phyloP scores from a whole-genome alignment of 2,329 filamentous ascomycete species.

The Cladosporium velox region DNA sequence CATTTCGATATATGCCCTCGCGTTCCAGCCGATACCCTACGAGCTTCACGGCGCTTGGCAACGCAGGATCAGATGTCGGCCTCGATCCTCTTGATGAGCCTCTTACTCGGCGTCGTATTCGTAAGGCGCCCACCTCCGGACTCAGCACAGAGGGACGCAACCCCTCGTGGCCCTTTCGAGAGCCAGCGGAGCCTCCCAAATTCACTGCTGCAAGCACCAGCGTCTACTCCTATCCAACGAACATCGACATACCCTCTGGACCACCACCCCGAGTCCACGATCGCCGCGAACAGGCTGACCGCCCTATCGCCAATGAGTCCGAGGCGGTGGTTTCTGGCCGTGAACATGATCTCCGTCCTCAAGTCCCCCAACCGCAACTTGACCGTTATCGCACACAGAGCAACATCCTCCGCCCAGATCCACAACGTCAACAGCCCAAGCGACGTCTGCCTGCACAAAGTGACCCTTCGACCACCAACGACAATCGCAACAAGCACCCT shows the following conservation, averaged over 20 bases:
- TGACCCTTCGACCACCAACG: not conserved
- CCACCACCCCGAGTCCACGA: not conserved
- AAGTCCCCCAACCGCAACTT: not conserved
- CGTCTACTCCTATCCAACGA: not conserved
- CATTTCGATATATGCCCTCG: not conserved
- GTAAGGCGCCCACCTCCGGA: not conserved
- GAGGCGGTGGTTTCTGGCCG: not conserved
- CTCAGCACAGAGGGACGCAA: not conserved
- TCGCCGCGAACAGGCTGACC: not conserved
- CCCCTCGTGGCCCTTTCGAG: not conserved
- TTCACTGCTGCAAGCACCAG: not conserved
- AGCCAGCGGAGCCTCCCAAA: not conserved
- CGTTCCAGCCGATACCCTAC: not conserved
- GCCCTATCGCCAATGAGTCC: not conserved
- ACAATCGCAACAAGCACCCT: not conserved
- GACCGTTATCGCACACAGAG: not conserved
- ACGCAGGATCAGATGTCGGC: not conserved
- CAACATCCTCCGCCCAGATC: not conserved
- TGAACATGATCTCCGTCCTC: not conserved
- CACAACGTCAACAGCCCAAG: not conserved
- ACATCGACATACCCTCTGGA: not conserved
- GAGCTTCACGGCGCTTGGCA: not conserved
- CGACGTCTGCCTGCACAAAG: not conserved
- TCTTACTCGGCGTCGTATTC: not conserved
- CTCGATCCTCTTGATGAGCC: not conserved